A percentile compares a stretch with the other conserved stretches of the same genome.
Evolutionary conservation across 495 filamentous ascomycete genomes (phyloP).

Genomic region (Copromyces sp.): DNA sequence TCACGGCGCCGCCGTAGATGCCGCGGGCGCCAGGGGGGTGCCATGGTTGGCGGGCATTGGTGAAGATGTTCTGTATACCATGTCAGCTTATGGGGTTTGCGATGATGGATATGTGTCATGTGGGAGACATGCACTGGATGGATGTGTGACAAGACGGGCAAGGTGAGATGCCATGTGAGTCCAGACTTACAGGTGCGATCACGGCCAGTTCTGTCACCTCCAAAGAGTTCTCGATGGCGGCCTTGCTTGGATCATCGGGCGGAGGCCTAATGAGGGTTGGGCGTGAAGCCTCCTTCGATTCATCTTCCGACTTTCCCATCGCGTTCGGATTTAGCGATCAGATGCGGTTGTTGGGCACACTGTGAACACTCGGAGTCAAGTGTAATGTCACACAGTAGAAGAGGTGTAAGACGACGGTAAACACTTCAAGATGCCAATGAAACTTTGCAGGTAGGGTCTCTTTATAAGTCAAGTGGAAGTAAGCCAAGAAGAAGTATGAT

Average conservation of each 20-base stretch:
- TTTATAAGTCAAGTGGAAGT: not conserved
- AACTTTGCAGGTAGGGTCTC: not conserved
- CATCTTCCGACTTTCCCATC: not conserved
- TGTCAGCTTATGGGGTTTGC: not conserved
- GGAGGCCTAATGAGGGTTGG: constrained; percentile 70
- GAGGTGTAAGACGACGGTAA: not conserved
- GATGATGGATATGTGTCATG: not conserved
- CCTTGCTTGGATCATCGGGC: constrained; percentile 57
- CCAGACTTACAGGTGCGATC: constrained; percentile 59
- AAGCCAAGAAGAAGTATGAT: not conserved
- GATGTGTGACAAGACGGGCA: not conserved
- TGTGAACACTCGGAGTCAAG: not conserved
- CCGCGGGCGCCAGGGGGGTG: constrained; percentile 85
- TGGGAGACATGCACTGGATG: not conserved
- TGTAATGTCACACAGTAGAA: not conserved
- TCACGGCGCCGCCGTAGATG: constrained; percentile 86
- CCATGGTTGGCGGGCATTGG: constrained; percentile 83
- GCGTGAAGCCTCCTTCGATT: constrained; percentile 6
- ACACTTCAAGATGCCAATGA: not conserved
- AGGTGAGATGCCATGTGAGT: not conserved
- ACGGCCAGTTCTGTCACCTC: constrained; percentile 72
- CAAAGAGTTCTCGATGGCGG: constrained; percentile 78
- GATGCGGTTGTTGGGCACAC: not conserved
- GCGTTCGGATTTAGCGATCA: not conserved
- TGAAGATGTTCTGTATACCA: constrained; percentile 65